phyloP scores from a whole-genome alignment of 495 filamentous ascomycete genomes.

The Penicillium riverlandense region DNA sequence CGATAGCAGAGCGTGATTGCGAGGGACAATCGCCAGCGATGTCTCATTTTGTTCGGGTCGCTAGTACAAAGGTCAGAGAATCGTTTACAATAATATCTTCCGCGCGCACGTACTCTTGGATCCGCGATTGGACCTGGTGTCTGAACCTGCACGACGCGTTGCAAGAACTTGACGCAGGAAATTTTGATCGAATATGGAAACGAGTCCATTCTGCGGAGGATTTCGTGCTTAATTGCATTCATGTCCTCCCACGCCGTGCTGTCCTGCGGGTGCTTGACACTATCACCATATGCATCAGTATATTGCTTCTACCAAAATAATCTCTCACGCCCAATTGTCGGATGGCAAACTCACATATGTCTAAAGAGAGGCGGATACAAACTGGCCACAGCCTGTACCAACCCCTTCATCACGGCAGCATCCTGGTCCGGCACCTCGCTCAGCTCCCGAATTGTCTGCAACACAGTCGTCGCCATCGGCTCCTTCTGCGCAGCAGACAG shows the following conservation, averaged over 20 bases:
- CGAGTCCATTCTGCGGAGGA: conserved; percentile 81
- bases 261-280: conserved; percentile 77
- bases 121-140: conserved; percentile 77
- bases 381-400: conserved; percentile 78
- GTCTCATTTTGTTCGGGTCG: conserved; percentile 81
- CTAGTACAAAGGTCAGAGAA: conserved; percentile 34
- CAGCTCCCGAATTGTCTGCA: conserved; percentile 68
- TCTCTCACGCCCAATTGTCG: too few relatives aligned
- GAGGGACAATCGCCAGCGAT: conserved; percentile 76
- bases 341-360: conserved; percentile 69
- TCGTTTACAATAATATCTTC: too few relatives aligned
- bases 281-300: conserved; percentile 26
- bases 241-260: conserved; percentile 79
- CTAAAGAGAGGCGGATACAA: conserved; percentile 87
- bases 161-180: conserved; percentile 95
- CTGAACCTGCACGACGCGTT: conserved; percentile 86
- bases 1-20: conserved; percentile 69
- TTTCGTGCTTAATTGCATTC: conserved; percentile 78
- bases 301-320: too few relatives aligned
- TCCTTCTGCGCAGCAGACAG: conserved; percentile 68
- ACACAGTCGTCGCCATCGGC: conserved; percentile 58
- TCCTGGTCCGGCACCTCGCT: conserved; percentile 70
- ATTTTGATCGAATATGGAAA: conserved; percentile 70
- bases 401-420: conserved; percentile 62
- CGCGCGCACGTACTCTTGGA: conserved; percentile 59